These are phyloP conservation scores for Ophiostoma tasmaniense DNA, from an alignment of 2,329 filamentous ascomycete genomes.

Conservation along the genomic window DNA sequence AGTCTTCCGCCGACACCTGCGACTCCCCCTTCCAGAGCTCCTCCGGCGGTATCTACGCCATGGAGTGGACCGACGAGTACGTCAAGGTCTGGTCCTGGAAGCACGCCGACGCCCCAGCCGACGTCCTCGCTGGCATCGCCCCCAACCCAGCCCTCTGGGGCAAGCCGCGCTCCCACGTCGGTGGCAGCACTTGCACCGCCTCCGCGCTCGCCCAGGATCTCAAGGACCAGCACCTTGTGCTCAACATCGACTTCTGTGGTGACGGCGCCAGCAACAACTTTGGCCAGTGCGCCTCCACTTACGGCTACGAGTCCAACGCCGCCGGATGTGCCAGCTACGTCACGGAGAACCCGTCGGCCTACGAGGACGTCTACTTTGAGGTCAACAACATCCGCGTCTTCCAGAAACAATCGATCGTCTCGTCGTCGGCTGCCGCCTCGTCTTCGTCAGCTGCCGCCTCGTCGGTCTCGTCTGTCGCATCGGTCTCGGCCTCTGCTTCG, in stretches of 20 bases:
- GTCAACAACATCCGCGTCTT: conserved; percentile 29
- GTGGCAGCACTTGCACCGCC: conserved; percentile 46
- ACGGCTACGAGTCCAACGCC: conserved; percentile 20
- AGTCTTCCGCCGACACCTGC: not conserved
- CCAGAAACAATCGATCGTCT: conserved; percentile 7
- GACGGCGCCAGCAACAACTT: conserved; percentile 48
- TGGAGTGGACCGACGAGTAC: conserved; percentile 35
- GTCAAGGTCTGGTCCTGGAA: conserved; percentile 37
- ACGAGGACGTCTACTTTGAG: conserved; percentile 36
- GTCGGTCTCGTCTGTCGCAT: conserved; percentile 1
- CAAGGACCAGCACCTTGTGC: conserved; percentile 59
- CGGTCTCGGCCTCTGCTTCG: not conserved
- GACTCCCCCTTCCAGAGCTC: conserved; percentile 10
- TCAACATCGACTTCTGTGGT: conserved; percentile 69
- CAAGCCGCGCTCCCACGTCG: conserved; percentile 52
- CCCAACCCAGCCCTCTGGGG: conserved; percentile 61
- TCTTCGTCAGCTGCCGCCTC: not conserved
- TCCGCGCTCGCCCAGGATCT: conserved; percentile 48
- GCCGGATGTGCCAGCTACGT: conserved; percentile 32
- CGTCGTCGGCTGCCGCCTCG: conserved; percentile 2
- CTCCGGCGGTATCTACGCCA: conserved; percentile 28
- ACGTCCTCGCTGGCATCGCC: conserved; percentile 29
- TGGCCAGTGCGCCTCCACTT: conserved; percentile 19
- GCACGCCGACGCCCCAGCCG: conserved; percentile 26
- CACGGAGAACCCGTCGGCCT: conserved; percentile 29